These are phyloP conservation scores for Jimgerdemannia lactiflua DNA, from an alignment of 192 early-diverging fungal genomes.

Conservation along the genomic window DNA sequence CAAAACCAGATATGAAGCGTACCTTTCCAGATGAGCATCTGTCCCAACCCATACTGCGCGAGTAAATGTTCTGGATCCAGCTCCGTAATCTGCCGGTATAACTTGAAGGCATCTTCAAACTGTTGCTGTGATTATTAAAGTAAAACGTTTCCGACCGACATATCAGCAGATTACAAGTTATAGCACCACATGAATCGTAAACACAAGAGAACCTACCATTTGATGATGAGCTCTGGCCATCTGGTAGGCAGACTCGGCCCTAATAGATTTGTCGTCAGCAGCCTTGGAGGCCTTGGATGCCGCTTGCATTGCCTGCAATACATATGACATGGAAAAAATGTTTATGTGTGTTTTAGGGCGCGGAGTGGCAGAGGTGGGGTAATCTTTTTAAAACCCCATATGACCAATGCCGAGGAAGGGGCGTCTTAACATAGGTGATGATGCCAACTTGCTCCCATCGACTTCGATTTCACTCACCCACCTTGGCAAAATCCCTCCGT, in stretches of 20 bases:
- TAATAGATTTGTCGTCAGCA: constrained; percentile 48
- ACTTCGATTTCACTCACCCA: background rate
- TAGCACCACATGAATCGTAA: background rate
- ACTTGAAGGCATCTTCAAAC: constrained; percentile 68
- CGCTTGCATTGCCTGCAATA: constrained; percentile 30
- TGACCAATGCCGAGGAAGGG: too few species aligned
- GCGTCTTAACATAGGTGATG: background rate
- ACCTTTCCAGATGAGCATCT: constrained; percentile 65
- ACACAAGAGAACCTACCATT: constrained; percentile 16
- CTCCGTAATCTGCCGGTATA: constrained; percentile 60
- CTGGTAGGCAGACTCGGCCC: constrained; percentile 62
- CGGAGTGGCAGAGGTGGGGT: too few species aligned
- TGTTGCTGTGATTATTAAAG: constrained; percentile 38
- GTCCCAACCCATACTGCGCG: constrained; percentile 76
- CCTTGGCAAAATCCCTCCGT: constrained; percentile 38
- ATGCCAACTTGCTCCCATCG: constrained; percentile 31
- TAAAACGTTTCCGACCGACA: too few species aligned
- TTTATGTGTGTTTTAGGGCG: too few species aligned
- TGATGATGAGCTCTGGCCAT: constrained; percentile 53
- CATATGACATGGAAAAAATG: background rate
- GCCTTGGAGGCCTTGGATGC: constrained; percentile 37
- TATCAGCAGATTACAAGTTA: too few species aligned
- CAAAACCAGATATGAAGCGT: constrained; percentile 12
- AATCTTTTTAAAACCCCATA: background rate
- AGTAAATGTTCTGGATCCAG: constrained; percentile 66